Conservation (phyloP, 129 eudicot species). For the carrot (Daucus carota) region DH1_v3.0 NC_030382.2:58650501-58651000, state of each 20-base stretch:
- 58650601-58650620: slow-evolving; percentile 58
- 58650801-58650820: slow-evolving; percentile 57
- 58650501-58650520: slow-evolving; percentile 25
- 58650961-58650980: slow-evolving; percentile 54
- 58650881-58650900: slow-evolving; percentile 28
- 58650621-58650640: slow-evolving; percentile 76
- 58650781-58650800: slow-evolving; percentile 31
- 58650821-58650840: slow-evolving; percentile 29
- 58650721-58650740: slow-evolving; percentile 20
- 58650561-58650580: slow-evolving; percentile 76
- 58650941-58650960: slow-evolving; percentile 41
- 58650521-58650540: slow-evolving; percentile 75
- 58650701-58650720: slow-evolving; percentile 32
- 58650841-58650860: slow-evolving; percentile 34
- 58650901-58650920: slow-evolving; percentile 44
- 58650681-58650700: slow-evolving; percentile 40
- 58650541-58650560: slow-evolving; percentile 65
- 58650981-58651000: slow-evolving; percentile 75
- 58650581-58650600: slow-evolving; percentile 71
- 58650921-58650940: slow-evolving; percentile 31
- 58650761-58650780: slow-evolving; percentile 8
- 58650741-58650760: slow-evolving; percentile 15
- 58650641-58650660: slow-evolving; percentile 66
- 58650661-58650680: slow-evolving; percentile 53
- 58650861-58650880: slow-evolving; percentile 27